A percentile compares a stretch with the other conserved stretches of the same genome.
phyloP scores from a whole-genome alignment of 768 basidiomycete species.

The Phaeolepiota aurea region DNA sequence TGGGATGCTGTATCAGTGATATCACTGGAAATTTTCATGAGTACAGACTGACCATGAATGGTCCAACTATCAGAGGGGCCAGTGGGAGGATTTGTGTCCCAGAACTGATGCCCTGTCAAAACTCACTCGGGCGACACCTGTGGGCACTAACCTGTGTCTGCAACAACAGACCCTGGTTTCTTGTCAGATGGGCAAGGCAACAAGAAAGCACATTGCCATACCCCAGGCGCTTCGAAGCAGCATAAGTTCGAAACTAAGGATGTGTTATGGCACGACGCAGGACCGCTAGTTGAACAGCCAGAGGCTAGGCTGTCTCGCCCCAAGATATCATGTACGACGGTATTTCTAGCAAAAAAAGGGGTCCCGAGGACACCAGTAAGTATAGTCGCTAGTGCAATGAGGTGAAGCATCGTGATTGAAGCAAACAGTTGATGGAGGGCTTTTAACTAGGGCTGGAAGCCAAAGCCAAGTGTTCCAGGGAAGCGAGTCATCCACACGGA shows the following conservation, averaged over 20 bases:
- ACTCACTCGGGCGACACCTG: neutral
- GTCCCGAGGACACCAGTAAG: constrained; percentile 3
- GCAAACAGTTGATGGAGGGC: too few species aligned
- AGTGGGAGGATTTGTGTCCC: constrained; percentile 58
- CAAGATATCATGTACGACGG: constrained; percentile 11
- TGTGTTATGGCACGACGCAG: constrained; percentile 47
- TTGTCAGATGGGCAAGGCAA: constrained; percentile 1
- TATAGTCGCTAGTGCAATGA: neutral
- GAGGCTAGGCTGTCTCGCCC: constrained; percentile 23
- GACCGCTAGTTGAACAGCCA: constrained; percentile 42
- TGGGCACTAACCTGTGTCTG: constrained; percentile 32
- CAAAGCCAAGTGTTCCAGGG: neutral
- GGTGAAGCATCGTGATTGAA: neutral
- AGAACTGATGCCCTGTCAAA: constrained; percentile 40
- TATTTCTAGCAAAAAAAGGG: neutral
- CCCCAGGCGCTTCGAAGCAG: constrained; percentile 62
- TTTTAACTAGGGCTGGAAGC: neutral
- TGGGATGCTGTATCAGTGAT: constrained; percentile 13
- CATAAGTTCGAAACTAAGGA: constrained; percentile 38
- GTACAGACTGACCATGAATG: constrained; percentile 47
- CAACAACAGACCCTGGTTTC: constrained; percentile 46
- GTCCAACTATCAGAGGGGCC: constrained; percentile 68
- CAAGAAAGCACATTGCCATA: constrained; percentile 20
- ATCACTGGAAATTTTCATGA: neutral
- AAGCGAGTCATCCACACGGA: neutral